Evolutionary conservation across 108 stramenopile species (phyloP).

Genomic region (Nitzschia sp.): DNA sequence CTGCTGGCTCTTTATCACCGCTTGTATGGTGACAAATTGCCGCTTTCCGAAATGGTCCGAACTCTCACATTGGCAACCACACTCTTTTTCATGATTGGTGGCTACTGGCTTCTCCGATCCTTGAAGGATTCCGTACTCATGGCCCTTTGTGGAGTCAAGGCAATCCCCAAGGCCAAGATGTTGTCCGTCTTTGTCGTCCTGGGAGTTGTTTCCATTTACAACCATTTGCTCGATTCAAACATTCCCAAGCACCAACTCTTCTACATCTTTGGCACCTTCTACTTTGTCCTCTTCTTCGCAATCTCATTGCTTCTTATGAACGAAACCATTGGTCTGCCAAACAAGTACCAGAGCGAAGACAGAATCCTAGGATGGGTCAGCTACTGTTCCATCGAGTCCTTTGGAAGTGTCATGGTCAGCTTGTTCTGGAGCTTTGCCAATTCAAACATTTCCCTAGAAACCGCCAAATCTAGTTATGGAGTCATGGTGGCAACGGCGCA

Average conservation of each 20-base stretch:
- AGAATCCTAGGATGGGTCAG: conserved; percentile 91
- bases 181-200: conserved; percentile 88
- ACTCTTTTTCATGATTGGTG: conserved; percentile 97
- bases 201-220: conserved; percentile 91
- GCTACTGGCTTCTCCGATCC: conserved; percentile 94
- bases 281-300: conserved; percentile 72
- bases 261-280: conserved; percentile 94
- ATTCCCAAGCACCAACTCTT: conserved; percentile 93
- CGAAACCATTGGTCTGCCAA: conserved; percentile 83
- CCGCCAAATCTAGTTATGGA: conserved; percentile 92
- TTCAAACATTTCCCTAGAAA: conserved; percentile 87
- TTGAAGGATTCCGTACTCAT: conserved; percentile 95
- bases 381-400: conserved; percentile 95
- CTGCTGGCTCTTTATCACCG: conserved; percentile 59
- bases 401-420: conserved; percentile 93
- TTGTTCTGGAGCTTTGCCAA: conserved; percentile 96
- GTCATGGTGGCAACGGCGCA: conserved; percentile 95
- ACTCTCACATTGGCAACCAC: conserved; percentile 87
- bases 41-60: conserved; percentile 81
- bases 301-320: conserved; percentile 81
- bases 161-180: conserved; percentile 95
- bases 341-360: conserved; percentile 69
- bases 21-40: conserved; percentile 88
- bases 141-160: conserved; percentile 88
- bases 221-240: conserved; percentile 81